Conservation (phyloP, 352 stramenopile species). For the Pythium pyrilobum region DNA sequence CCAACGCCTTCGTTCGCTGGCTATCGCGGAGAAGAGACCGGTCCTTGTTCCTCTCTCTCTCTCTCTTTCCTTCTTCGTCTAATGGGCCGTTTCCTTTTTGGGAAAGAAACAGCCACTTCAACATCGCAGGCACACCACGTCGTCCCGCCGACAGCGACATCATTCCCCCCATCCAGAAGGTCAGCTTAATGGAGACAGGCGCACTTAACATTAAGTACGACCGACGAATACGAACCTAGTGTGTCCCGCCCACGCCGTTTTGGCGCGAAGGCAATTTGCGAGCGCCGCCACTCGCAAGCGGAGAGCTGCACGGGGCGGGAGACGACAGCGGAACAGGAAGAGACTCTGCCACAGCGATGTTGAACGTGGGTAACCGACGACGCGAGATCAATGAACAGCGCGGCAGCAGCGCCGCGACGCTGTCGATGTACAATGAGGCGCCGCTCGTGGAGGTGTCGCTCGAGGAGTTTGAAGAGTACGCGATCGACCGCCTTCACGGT, state of each 20-base stretch:
- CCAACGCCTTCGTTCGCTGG: background rate
- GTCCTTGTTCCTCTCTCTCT: background rate
- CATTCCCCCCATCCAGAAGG: constrained; percentile 3
- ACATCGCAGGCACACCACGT: constrained; percentile 5
- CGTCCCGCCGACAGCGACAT: constrained; percentile 1
- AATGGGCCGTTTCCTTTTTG: background rate
- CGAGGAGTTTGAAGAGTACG: constrained; percentile 98
- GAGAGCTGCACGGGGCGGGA: background rate
- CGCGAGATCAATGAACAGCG: constrained; percentile 42
- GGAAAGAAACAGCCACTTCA: constrained; percentile 18
- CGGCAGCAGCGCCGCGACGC: constrained; percentile 46
- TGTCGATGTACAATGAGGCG: constrained; percentile 93
- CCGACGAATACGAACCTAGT: constrained; percentile 9
- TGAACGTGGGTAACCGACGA: constrained; percentile 79
- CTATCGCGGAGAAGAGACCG: background rate
- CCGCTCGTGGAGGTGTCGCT: constrained; percentile 94
- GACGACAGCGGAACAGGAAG: background rate
- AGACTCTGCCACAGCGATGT: no score
- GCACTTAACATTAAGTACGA: constrained; percentile 12
- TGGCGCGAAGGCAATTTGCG: constrained; percentile 27
- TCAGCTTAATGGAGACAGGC: no score
- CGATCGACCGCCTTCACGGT: constrained; percentile 94
- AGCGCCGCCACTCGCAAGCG: constrained; percentile 2
- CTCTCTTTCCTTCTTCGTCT: background rate
- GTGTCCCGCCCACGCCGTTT: constrained; percentile 7